These are phyloP conservation scores for Trypanosoma platydactyli DNA, from an alignment of 208 protist genomes.

Conservation along the genomic window DNA sequence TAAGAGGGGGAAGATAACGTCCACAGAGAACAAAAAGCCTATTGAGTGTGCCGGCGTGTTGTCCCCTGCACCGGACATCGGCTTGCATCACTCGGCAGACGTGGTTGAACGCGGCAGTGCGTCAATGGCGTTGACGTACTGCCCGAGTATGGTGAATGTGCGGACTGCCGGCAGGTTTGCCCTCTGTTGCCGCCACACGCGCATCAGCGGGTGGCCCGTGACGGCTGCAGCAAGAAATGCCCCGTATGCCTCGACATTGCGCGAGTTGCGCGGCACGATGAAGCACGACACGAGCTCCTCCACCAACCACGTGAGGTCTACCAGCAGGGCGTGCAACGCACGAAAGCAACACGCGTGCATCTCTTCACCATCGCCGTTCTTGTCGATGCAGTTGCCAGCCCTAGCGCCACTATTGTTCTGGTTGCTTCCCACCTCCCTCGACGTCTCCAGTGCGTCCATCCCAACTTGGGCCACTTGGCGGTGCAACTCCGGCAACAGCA, in stretches of 20 bases:
- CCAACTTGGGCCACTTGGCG: slow-evolving; percentile 24
- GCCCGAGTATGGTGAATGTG: slow-evolving; percentile 40
- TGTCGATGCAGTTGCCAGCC: slow-evolving; percentile 17
- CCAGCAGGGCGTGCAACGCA: slow-evolving; percentile 50
- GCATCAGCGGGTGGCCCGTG: slow-evolving; percentile 65
- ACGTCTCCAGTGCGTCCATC: slow-evolving; percentile 9
- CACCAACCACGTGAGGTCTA: slow-evolving; percentile 82
- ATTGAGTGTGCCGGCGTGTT: too few species aligned
- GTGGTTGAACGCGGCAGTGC: slow-evolving; percentile 44
- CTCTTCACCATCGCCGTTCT: neutral
- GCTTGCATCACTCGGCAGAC: slow-evolving; percentile 12
- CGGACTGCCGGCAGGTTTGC: slow-evolving; percentile 28
- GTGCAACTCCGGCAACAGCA: slow-evolving; percentile 34
- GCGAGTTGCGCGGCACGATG: slow-evolving; percentile 79
- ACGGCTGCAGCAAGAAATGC: slow-evolving; percentile 70
- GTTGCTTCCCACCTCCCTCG: slow-evolving; percentile 6
- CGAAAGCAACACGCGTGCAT: slow-evolving; percentile 1
- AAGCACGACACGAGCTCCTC: slow-evolving; percentile 82
- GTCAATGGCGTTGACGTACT: slow-evolving; percentile 48
- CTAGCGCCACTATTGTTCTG: neutral
- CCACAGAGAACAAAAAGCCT: too few species aligned
- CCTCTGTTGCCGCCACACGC: slow-evolving; percentile 51
- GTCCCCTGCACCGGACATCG: too few species aligned
- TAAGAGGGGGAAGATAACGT: neutral
- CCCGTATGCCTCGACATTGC: slow-evolving; percentile 72